These are phyloP conservation scores for Tremella mesenterica DNA, from an alignment of 768 basidiomycete genomes.

Conservation along the genomic window DNA sequence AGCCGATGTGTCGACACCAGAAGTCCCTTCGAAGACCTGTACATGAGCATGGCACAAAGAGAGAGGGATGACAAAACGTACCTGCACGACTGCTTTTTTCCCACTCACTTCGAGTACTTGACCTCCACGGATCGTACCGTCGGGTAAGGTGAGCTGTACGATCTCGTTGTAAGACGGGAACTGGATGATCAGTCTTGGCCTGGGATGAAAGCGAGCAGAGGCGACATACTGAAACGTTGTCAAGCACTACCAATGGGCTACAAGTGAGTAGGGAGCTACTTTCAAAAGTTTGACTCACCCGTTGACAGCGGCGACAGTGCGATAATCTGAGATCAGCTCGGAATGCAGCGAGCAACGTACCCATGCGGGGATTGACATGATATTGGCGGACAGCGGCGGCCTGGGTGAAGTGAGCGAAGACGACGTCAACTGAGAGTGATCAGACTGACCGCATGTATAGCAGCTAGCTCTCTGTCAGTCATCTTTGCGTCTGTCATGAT, in stretches of 20 bases:
- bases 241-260: slow-evolving; percentile 89
- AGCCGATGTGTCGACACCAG: slow-evolving; percentile 92
- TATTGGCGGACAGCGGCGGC: slow-evolving; percentile 33
- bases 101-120: slow-evolving; percentile 97
- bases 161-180: slow-evolving; percentile 99
- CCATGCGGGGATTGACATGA: slow-evolving; percentile 24
- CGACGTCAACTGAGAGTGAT: neutral
- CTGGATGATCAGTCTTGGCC: slow-evolving; percentile 51
- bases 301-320: slow-evolving; percentile 97
- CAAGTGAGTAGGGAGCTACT: neutral
- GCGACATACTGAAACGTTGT: slow-evolving; percentile 83
- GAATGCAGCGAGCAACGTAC: slow-evolving; percentile 10
- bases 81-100: slow-evolving; percentile 95
- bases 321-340: slow-evolving; percentile 59
- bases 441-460: slow-evolving; percentile 40
- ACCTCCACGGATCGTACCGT: slow-evolving; percentile 88
- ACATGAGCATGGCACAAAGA: neutral
- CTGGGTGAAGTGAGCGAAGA: slow-evolving; percentile 2
- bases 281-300: slow-evolving; percentile 63
- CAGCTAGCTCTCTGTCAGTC: slow-evolving; percentile 33
- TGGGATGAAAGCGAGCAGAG: neutral
- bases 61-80: slow-evolving; percentile 9
- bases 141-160: slow-evolving; percentile 86
- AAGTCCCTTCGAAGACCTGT: slow-evolving; percentile 88
- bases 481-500: slow-evolving; percentile 19